Base-by-base conservation (phyloP, 306 rosid species). In the Vigna radiata region DNA sequence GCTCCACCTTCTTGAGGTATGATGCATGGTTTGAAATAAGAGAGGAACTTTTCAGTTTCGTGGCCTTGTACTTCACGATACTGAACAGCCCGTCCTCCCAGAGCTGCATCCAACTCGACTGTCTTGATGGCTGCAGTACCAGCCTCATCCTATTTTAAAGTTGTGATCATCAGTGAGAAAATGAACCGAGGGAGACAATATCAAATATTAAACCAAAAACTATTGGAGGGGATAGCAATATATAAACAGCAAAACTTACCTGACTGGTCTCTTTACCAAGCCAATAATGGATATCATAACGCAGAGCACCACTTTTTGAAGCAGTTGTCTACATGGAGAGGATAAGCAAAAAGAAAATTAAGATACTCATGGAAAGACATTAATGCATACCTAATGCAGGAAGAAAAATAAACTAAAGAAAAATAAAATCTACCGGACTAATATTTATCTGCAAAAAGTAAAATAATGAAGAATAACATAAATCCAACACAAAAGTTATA, bases 81-180 rank as follows among this genome's bases (percentile, higher is more conserved):
- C 85, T 96, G 99, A 78, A 96, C 97, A 61, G 99, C 99, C 59
- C 98, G 98, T 67, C 98, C 99, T 78, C 99, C 99, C 63, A 96
- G 94, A 78, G 94, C 85, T 82, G 99, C 98, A 88, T 96, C 98
- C 78, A 96, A 83, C 84, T 96, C 99, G 66, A 96, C 90, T 39
- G 99, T 91, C 85, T 96, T 96, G 85, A 96, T 85, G 71, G 99
- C 99, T 77, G 98, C 98, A 19, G 89, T 50, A 37, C 99, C 99
- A 55, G 98, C 94, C 91, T 96, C 99, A 76, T 96, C 99, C 99
- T 96, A 85, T 76, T 85, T 69, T 60, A 82, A 49, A 27, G 71
- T 78, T 71, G 41, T 66, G 55, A 75, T 79, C 16, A 59, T 73
- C 59, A 73, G 71, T 50, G 64, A 73, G 65, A 12, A 67, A 52